A percentile compares a stretch with the other conserved stretches of the same genome.
phyloP scores from a whole-genome alignment of 2,329 filamentous ascomycete species.

The Sporothrix inflata region DNA sequence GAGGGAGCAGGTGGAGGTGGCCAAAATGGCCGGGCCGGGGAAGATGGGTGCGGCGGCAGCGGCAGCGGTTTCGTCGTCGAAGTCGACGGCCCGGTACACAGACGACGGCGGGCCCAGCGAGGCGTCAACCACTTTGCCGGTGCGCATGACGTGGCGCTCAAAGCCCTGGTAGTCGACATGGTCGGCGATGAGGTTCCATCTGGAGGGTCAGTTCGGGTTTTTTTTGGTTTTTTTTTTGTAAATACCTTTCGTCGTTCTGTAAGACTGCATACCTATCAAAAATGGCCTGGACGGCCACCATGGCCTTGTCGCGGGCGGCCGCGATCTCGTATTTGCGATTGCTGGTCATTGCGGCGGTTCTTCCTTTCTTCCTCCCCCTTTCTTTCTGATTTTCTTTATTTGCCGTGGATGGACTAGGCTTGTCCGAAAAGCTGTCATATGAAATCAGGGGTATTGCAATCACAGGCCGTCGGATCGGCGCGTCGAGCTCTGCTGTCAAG shows the following conservation, averaged over 20 bases:
- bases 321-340: not conserved
- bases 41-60: not conserved
- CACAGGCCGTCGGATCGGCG: not conserved
- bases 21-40: constrained; percentile 32
- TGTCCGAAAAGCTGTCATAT: too few relatives aligned
- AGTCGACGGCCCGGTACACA: not conserved
- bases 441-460: not conserved
- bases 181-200: constrained; percentile 33
- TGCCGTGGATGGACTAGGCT: not conserved
- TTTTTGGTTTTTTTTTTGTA: too few relatives aligned
- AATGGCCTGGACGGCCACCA: constrained; percentile 30
- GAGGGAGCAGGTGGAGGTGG: constrained; percentile 49
- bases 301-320: constrained; percentile 17
- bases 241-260: not conserved
- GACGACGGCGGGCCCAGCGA: constrained; percentile 33
- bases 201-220: not conserved
- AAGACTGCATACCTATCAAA: constrained; percentile 28
- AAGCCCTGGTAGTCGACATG: constrained; percentile 32
- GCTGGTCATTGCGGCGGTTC: not conserved
- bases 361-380: not conserved
- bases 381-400: not conserved
- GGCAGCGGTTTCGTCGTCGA: not conserved
- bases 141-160: constrained; percentile 35
- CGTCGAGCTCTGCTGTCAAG: not conserved
- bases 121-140: constrained; percentile 39